These are phyloP conservation scores for Neonectria coccinea DNA, from an alignment of 2,329 filamentous ascomycete genomes.

Conservation along the genomic window DNA sequence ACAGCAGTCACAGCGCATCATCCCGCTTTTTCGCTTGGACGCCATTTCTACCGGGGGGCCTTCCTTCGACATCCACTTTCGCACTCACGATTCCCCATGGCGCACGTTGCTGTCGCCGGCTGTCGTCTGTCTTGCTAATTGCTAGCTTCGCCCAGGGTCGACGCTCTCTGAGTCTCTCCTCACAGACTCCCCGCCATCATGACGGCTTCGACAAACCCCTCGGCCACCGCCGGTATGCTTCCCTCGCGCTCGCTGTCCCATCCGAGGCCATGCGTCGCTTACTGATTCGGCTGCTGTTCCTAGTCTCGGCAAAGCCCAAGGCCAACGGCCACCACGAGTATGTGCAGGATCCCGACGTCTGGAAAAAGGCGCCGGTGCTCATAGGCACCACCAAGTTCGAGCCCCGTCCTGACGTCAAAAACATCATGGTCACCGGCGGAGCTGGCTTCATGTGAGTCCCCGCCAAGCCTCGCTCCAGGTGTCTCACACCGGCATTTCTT, in stretches of 20 bases:
- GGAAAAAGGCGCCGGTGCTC: constrained; percentile 78
- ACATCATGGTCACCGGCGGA: constrained; percentile 86
- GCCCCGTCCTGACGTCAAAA: constrained; percentile 75
- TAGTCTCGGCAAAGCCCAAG: constrained; percentile 27
- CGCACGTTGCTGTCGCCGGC: constrained; percentile 8
- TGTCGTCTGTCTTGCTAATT: not conserved
- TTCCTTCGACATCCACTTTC: constrained; percentile 3
- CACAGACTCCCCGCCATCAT: constrained; percentile 17
- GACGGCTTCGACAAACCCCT: constrained; percentile 15
- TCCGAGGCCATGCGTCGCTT: not conserved
- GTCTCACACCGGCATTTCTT: constrained; percentile 4
- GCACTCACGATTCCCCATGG: not conserved
- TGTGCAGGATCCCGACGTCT: constrained; percentile 72
- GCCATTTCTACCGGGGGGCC: constrained; percentile 16
- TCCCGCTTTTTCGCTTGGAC: constrained; percentile 14
- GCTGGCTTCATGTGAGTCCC: constrained; percentile 83
- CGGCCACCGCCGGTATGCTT: constrained; percentile 24
- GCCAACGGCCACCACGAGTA: constrained; percentile 51
- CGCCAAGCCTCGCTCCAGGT: not conserved
- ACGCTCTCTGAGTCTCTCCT: not conserved
- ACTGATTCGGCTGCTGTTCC: constrained; percentile 11
- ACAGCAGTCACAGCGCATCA: not conserved
- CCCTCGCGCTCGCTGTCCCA: not conserved
- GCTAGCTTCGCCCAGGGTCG: constrained; percentile 10
- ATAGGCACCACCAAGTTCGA: constrained; percentile 78